Conservation (phyloP, 768 basidiomycete species). For the Cyclocybe cylindracea region DNA sequence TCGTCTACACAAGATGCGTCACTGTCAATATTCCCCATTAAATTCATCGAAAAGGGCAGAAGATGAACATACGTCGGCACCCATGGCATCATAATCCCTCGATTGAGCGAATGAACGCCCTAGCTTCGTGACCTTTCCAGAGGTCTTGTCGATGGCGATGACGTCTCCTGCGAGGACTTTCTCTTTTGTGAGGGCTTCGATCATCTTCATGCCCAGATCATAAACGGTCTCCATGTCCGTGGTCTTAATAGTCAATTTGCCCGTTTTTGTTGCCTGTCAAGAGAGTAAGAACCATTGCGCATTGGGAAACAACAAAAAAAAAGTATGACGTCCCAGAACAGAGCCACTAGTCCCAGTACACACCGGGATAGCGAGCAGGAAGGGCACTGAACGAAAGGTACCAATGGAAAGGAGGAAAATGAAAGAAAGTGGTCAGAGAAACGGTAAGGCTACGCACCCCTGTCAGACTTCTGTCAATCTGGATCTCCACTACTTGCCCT, state of each 20-base stretch:
- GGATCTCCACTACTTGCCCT: slow-evolving; percentile 98
- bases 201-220: slow-evolving; percentile 99
- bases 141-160: slow-evolving; percentile 95
- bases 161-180: slow-evolving; percentile 96
- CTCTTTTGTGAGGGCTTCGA: slow-evolving; percentile 95
- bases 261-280: slow-evolving; percentile 91
- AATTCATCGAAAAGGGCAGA: slow-evolving; percentile 2
- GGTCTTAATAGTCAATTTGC: slow-evolving; percentile 95
- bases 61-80: slow-evolving; percentile 79
- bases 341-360: not conserved
- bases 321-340: slow-evolving; percentile 8
- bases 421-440: slow-evolving; percentile 4
- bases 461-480: slow-evolving; percentile 95
- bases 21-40: slow-evolving; percentile 4
- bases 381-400: not conserved
- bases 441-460: slow-evolving; percentile 57
- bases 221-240: slow-evolving; percentile 99
- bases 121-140: slow-evolving; percentile 94
- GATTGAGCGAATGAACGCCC: slow-evolving; percentile 97
- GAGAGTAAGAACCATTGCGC: too few relatives aligned
- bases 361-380: not conserved
- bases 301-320: not conserved
- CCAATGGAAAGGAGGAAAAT: not conserved
- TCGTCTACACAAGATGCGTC: slow-evolving; percentile 61
- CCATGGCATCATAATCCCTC: slow-evolving; percentile 98